phyloP scores from a whole-genome alignment of 2,329 filamentous ascomycete species.

The Ophiosphaerella korrae region DNA sequence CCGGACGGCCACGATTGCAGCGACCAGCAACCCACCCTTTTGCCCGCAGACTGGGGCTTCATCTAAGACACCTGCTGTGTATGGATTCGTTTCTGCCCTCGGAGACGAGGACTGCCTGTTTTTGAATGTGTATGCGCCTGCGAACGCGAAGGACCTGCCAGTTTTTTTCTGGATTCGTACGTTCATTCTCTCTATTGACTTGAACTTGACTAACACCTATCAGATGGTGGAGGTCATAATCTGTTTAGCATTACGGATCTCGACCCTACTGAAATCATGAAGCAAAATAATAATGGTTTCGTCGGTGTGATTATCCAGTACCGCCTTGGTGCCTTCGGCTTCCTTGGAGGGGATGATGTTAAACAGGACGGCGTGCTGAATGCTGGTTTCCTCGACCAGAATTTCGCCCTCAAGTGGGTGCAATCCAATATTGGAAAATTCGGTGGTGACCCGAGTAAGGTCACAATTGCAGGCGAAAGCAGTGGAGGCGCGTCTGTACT shows the following conservation, averaged over 20 bases:
- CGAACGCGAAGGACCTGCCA: slow-evolving; percentile 53
- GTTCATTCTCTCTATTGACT: slow-evolving; percentile 9
- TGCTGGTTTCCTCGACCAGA: slow-evolving; percentile 67
- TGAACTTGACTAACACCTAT: slow-evolving; percentile 28
- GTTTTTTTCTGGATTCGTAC: slow-evolving; percentile 61
- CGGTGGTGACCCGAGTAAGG: slow-evolving; percentile 62
- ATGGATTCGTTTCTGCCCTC: slow-evolving; percentile 37
- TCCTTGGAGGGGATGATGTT: slow-evolving; percentile 64
- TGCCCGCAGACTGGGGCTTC: slow-evolving; percentile 43
- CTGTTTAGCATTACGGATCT: slow-evolving; percentile 37
- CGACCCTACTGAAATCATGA: slow-evolving; percentile 39
- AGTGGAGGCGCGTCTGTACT: slow-evolving; percentile 64
- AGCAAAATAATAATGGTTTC: slow-evolving; percentile 54
- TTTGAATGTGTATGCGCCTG: slow-evolving; percentile 48
- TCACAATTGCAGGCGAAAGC: slow-evolving; percentile 66
- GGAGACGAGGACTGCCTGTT: slow-evolving; percentile 50
- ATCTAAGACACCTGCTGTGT: slow-evolving; percentile 29
- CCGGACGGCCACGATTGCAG: slow-evolving; percentile 49
- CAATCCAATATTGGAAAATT: slow-evolving; percentile 59
- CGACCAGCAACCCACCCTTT: slow-evolving; percentile 50
- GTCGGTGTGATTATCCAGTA: slow-evolving; percentile 68
- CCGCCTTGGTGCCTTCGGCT: slow-evolving; percentile 66
- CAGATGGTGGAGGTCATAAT: slow-evolving; percentile 50
- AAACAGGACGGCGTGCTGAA: slow-evolving; percentile 64
- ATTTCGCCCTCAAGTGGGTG: slow-evolving; percentile 65